Conservation (phyloP, 352 stramenopile genomes). For the Globisporangium irregulare region DNA sequence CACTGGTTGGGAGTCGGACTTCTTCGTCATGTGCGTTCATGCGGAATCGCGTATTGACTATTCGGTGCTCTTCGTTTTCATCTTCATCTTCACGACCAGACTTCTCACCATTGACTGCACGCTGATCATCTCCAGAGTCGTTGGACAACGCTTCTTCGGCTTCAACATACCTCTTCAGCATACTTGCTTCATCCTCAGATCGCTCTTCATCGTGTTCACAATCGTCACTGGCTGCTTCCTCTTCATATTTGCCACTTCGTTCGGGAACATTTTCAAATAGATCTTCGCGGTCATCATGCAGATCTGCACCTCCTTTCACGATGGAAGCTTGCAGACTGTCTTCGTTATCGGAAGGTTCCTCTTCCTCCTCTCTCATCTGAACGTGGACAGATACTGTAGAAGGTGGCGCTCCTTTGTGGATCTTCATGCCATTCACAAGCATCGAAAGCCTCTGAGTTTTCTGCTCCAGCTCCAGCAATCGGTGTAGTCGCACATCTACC, state of each 20-base stretch:
- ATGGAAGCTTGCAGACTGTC: not conserved
- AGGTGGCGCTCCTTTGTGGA: not conserved
- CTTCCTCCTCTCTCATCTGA: not conserved
- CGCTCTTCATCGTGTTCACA: not conserved
- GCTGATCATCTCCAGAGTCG: too few relatives aligned
- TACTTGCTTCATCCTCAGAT: not conserved
- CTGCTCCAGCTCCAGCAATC: conserved; percentile 17
- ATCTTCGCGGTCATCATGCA: not conserved
- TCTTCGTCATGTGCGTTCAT: conserved; percentile 6
- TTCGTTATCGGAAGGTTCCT: not conserved
- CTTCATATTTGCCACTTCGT: not conserved
- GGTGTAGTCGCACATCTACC: not conserved
- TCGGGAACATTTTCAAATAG: not conserved
- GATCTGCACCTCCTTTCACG: not conserved
- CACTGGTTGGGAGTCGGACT: not conserved
- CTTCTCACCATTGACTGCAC: not conserved
- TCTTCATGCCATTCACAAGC: conserved; percentile 15
- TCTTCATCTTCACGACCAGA: not conserved
- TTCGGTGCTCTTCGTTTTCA: not conserved
- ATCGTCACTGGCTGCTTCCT: not conserved
- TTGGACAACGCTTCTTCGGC: not conserved
- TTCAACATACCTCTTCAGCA: not conserved
- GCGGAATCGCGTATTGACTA: not conserved
- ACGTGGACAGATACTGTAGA: not conserved
- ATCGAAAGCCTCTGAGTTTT: conserved; percentile 10